Base-by-base conservation (phyloP, 2,329 filamentous ascomycete species). In the Microcyclospora tardicrescens region DNA sequence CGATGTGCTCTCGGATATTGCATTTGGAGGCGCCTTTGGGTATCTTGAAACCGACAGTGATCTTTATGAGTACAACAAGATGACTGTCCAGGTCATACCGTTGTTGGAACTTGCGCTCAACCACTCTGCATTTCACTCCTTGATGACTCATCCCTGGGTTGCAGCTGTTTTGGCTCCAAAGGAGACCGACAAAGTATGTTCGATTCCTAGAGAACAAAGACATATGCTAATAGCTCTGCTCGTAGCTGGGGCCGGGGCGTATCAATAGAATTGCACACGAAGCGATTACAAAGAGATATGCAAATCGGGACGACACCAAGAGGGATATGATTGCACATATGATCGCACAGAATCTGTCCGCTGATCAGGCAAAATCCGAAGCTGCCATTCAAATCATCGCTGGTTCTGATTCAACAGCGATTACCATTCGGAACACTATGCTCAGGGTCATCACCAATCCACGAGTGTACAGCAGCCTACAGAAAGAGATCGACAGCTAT, bases 1-100 rank as follows among this genome's bases (percentile, higher is more conserved):
- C 4, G 73, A 77, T 41, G 65, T 73, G 30, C 72, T 77, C 44
- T 69, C 64, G 28, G 63, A 66, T 33, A 51, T 77, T 4, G 68
- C 67, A 0, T 68, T 75, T 33, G 72, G 72, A 10, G 49, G 62
- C 10, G 49, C 69, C 0, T 73, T 73, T 43, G 71, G 72, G 3
- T 68, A 68, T 46, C 58, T 76, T 11, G 56, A 58, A 15, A 57
- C 64, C 6, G 68, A 75, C 42, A 50, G 60, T 13, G 72, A 76
- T 41, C 47, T 54, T 15, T 56, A 48, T 47, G 47, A 50, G 24
- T 55, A 51, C 35, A 47, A 45, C 42, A 49, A 51, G 38, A 37
- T 40, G 12, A 47, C 38, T 24, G 37, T 37, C 9, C 37, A 41
- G 3, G 50, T 50, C 42, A 46, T 53, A 42, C 30, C 47, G 12